Evolutionary conservation across 2,329 filamentous ascomycete species (phyloP), one percentile per base, ranked within the genome.

Genomic region (Golovinomyces cichoracearum): DNA sequence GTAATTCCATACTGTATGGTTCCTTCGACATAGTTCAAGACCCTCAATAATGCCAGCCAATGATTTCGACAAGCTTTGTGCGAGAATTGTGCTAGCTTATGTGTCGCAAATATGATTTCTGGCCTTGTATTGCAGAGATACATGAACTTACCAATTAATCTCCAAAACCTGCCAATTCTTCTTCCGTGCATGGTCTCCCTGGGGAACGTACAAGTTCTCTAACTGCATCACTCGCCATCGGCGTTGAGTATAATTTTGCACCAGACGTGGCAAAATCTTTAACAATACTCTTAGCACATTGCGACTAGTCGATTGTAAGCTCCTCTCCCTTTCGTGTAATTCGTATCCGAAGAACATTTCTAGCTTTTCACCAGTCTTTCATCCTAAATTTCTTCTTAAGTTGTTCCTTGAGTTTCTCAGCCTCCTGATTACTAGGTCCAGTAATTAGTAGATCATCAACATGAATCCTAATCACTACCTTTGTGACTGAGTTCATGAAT

Each of bases 381-480:
- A 38, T 38, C 17, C 17, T 38, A n/a, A 38, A 38, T 38, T n/a
- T 38, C 5, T 38, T 41, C 9, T 21, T 41, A 15, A 41, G 38
- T 10, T 25, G 17, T 27, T 45, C 41, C 21, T 27, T 45, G n/a
- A 45, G 22, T 6, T 45, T 27, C 25, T 26, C 12, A n/a, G 3
- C 10, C 25, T 45, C 41, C n/a, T 45, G 22, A 26, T 15, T 29
- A 19, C 5, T 27, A 17, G 41, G 25, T 17, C 41, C 41, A 17
- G 41, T 45, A 17, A 45, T 45, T n/a, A 45, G n/a, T 26, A 45
- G 41, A 23, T 41, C 38, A 41, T 22, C 38, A 41, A 41, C 38
- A 41, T 41, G 38, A 23, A n/a, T 41, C 17, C 38, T 19, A 22
- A 41, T 41, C 4, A 41, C 38, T 41, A 41, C 22, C n/a, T 41